Base-by-base conservation (phyloP, 352 stramenopile genomes). In the Globisporangium viniferum region DNA sequence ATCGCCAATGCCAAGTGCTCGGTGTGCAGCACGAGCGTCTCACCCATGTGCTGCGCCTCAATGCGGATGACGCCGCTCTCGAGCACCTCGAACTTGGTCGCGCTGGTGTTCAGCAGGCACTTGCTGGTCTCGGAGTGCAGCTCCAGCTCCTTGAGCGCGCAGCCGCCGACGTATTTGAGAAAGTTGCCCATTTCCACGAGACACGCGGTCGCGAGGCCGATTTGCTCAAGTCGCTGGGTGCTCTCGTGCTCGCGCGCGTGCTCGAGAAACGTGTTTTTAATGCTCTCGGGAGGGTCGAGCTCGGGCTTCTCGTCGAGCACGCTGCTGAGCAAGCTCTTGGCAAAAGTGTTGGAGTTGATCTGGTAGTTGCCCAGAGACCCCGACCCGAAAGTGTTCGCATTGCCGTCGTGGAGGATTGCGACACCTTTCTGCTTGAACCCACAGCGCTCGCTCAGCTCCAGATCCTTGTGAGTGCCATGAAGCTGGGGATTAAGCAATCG, bases 321-420 rank as follows among this genome's bases (percentile, higher is more conserved):
- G 66, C 88, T 92, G 8, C 77, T 82, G 1, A 92, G 58, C 31
- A 96, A 62, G 33, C 84, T 90, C 56, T 79, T 90, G 0, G 84
- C 87, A 60, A 93, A 93, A 18, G 86, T 95, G 69, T 96, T 96
- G 3, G 83, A 93, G 72, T 96, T 94, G 74, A 94, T 96, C 27
- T 89, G 75, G 62, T 93, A 96, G 27, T 78, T 64, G 35, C 86
- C 85, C 24, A 96, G 78, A 51, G 90, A 92, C 31, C 86, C 88
- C 5, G 73, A 74, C 0, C 86, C 88, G 56, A 94, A 90, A 0
- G 72, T 86, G 8, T 66, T 68, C 4, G 65, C 65, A 36, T 88
- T 77, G 1, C 82, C 84, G 35, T 81, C 78, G 67, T 95, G 87
- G 33, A 95, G 62, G 41, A 93, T 70, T 27, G 77, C 81, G 8